Evolutionary conservation across 1,139 yeast genomes (phyloP), one percentile per base, ranked within the genome.

Genomic region (Meyerozyma guilliermondii): DNA sequence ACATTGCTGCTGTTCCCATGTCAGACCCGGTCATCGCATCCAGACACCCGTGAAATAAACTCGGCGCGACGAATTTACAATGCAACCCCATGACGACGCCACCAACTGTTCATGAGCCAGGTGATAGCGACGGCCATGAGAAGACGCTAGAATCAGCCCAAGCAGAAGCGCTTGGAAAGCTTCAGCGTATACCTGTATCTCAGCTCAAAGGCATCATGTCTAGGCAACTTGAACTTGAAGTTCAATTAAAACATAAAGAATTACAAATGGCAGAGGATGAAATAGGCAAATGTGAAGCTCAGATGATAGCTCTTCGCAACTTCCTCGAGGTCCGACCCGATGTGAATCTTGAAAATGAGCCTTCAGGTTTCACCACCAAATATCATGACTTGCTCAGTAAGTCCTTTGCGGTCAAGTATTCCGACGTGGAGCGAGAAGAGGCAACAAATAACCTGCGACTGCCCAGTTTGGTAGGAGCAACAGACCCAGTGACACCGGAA

Each of bases 181-280:
- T 71, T 20, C 54, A 59, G 23, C 55, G 56, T 20, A 62, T 70
- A 6, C 75, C 76, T 0, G 49, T 63, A n/a, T 67, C 65, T 8
- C 62, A 68, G 43, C 59, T 72, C 31, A 63, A 66, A 45, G 68
- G 65, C 28, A 66, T 71, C 18, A 58, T 71, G 27, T 70, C 68
- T 46, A 69, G 70, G 45, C 82, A 80, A 57, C 70, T 86, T 27
- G 87, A 85, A 57, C 60, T 84, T 43, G 94, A 86, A 58, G 81
- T 85, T 13, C 61, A 86, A 39, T 66, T 85, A 48, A 84, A 83
- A 49, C 89, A 84, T 59, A 75, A 81, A 44, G 91, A 86, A 58
- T 65, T 81, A 40, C 66, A 71, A 22, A 60, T 74, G 37, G 73
- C 84, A 5, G 80, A 81, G 46, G 76, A 74, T 46, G 91, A 85